Evolutionary conservation across 148 eudicot species (phyloP).

Genomic region (Silene uniflora): DNA sequence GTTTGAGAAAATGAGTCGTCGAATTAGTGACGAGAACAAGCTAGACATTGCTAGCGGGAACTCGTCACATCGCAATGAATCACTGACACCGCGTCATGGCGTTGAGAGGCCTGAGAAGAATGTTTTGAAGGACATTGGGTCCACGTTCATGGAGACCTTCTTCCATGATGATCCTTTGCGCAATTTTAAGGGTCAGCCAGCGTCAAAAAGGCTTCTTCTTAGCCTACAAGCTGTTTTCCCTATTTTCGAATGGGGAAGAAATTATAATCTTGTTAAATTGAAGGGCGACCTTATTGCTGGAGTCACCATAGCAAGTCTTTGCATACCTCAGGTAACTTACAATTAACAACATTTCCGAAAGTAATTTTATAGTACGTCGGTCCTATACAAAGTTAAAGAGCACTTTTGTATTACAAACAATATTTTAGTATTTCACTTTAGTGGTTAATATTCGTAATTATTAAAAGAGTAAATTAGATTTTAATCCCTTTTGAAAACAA

Average conservation of each 20-base stretch:
- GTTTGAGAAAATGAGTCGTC: slow-evolving; percentile 12
- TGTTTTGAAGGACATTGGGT: slow-evolving; percentile 35
- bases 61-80: slow-evolving; percentile 20
- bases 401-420: no score
- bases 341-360: no score
- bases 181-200: slow-evolving; percentile 55
- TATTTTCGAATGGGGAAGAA: slow-evolving; percentile 75
- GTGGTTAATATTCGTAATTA: no score
- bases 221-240: slow-evolving; percentile 66
- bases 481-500: no score
- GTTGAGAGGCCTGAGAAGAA: slow-evolving; percentile 58
- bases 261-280: slow-evolving; percentile 49
- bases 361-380: no score
- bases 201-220: slow-evolving; percentile 37
- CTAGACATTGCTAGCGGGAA: neutral
- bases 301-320: slow-evolving; percentile 84
- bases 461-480: no score
- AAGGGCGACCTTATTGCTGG: slow-evolving; percentile 77
- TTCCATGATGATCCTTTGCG: slow-evolving; percentile 72
- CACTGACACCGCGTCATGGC: slow-evolving; percentile 34
- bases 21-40: slow-evolving; percentile 19
- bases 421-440: no score
- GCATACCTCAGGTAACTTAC: slow-evolving; percentile 72
- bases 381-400: no score
- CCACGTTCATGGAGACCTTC: slow-evolving; percentile 56